A percentile compares a stretch with the other conserved stretches of the same genome.
phyloP scores from a whole-genome alignment of 2,329 filamentous ascomycete species.

The Aspergillus jensenii region DNA sequence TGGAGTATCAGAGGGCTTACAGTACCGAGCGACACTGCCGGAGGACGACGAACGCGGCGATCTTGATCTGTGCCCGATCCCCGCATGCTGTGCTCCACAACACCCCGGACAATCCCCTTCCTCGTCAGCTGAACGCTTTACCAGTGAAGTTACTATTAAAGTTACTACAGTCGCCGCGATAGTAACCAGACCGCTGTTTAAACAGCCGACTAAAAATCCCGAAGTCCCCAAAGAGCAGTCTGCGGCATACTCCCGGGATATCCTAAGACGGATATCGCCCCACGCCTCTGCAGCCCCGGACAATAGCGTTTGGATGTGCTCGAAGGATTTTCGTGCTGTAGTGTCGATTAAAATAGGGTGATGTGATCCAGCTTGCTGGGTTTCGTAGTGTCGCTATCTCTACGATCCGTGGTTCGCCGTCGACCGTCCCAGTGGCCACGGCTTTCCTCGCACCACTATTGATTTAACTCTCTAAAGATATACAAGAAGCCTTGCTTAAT shows the following conservation, averaged over 20 bases:
- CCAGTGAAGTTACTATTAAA: too few relatives aligned
- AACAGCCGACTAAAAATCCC: too few relatives aligned
- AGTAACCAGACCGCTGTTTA: too few relatives aligned
- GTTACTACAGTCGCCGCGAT: too few relatives aligned
- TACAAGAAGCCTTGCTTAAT: constrained; percentile 37
- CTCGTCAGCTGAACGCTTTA: too few relatives aligned
- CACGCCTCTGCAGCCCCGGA: not conserved
- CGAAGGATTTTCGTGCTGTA: not conserved
- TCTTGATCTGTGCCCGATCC: not conserved
- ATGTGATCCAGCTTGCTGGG: not conserved
- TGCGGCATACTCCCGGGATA: too few relatives aligned
- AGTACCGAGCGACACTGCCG: not conserved
- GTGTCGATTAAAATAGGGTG: not conserved
- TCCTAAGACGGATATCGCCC: too few relatives aligned
- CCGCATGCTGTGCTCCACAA: not conserved
- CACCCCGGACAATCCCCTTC: not conserved
- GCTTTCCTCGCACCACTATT: constrained; percentile 5
- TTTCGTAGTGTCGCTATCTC: not conserved
- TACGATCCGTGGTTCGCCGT: constrained; percentile 8
- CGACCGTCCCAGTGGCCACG: constrained; percentile 22
- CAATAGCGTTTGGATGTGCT: not conserved
- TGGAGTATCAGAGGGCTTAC: too few relatives aligned
- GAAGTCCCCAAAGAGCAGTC: too few relatives aligned
- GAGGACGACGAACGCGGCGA: not conserved
- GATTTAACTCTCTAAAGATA: constrained; percentile 31